Base-by-base conservation (phyloP, 441 rosid genomes). In the Croton laevigatus region DNA sequence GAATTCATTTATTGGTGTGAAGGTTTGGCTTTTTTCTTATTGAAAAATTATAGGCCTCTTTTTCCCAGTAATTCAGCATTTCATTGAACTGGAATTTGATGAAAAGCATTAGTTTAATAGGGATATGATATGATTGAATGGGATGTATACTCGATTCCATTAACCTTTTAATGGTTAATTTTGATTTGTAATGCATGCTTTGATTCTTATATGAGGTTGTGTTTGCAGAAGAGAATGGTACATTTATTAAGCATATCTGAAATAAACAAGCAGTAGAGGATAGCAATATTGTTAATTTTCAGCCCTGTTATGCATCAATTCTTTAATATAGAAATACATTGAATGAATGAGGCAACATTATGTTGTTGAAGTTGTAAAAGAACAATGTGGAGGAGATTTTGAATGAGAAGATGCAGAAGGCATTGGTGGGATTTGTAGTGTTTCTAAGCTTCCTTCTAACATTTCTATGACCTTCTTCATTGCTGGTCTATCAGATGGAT, bases 1-100 rank as follows among this genome's bases (percentile, higher is more conserved):
- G 71, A 68, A 65, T 74, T 73, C 81, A 66, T 74, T 80, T 61
- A 68, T 74, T 68, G 62, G 69, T 71, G 75, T 63, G 70, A 77
- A 74, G 58, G 71, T 62, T 75, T 64, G 72, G 52, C 17, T 49
- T 49, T 37, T n/a, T 38, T 57, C 57, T 45, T 58, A 34, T 69
- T 51, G 59, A 71, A 68, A 71, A 68, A 76, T 72, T 59, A 60
- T 60, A 59, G 66, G 57, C 23, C 36, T 16, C 37, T 45, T 40
- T 44, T 16, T 20, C 65, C 4, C 11, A 10, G 22, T 46, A 32
- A 40, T n/a, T 36, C 66, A 44, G 38, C 42, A 64, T 16, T 75
- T 75, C 63, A 19, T 62, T 44, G 42, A 16, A 10, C 40, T 49
- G 71, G 70, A 69, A 72, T 72, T 71, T 44, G 59, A 54, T 69